Evolutionary conservation across 352 stramenopile species (phyloP).

Genomic region (Pythium rishiriense): DNA sequence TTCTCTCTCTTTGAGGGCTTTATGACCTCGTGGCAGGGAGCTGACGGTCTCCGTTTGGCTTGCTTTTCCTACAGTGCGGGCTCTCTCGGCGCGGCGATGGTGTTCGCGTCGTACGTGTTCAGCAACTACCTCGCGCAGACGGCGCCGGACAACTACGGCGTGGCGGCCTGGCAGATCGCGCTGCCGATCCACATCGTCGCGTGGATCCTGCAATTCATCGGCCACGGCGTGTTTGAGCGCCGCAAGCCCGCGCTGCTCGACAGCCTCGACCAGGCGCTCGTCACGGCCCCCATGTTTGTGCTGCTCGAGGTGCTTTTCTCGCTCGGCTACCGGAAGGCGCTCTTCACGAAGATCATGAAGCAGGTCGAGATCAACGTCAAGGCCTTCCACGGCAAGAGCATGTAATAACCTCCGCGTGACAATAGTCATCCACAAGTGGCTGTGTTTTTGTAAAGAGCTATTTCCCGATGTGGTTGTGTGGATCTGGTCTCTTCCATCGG

Average conservation of each 20-base stretch:
- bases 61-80: constrained; percentile 48
- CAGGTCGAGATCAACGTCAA: constrained; percentile 71
- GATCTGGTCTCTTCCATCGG: too few species aligned
- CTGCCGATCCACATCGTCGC: constrained; percentile 55
- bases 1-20: not conserved
- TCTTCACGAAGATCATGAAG: constrained; percentile 58
- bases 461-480: too few species aligned
- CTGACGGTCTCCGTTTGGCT: not conserved
- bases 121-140: constrained; percentile 56
- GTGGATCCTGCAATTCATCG: constrained; percentile 86
- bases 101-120: constrained; percentile 58
- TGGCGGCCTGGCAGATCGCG: constrained; percentile 54
- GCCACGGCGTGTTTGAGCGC: constrained; percentile 83
- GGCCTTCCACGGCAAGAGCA: constrained; percentile 43
- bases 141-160: constrained; percentile 36
- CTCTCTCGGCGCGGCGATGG: constrained; percentile 47
- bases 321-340: constrained; percentile 69
- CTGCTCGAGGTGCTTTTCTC: constrained; percentile 76
- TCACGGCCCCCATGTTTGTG: constrained; percentile 88
- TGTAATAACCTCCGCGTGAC: not conserved
- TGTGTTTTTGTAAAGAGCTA: too few species aligned
- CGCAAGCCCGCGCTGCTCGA: constrained; percentile 84
- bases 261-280: constrained; percentile 78
- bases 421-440: too few species aligned
- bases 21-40: not conserved